phyloP scores from a whole-genome alignment of 2,329 filamentous ascomycete species.

The Pseudogymnoascus verrucosus region DNA sequence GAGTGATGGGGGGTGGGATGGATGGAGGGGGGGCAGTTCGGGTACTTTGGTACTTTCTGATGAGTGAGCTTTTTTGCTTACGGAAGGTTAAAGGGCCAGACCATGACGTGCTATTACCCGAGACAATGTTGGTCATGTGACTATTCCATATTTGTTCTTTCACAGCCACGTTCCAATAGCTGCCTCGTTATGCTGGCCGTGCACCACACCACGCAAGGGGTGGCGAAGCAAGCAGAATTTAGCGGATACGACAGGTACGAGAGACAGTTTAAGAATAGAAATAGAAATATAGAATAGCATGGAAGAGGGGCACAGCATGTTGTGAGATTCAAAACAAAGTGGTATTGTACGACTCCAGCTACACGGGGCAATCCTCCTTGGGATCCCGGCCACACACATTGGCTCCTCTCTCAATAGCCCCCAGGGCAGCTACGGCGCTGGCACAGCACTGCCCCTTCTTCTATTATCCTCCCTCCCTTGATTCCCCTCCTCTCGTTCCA shows the following conservation, averaged over 20 bases:
- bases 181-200: neutral
- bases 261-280: neutral
- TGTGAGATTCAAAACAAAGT: constrained; percentile 6
- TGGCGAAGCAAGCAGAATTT: neutral
- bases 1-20: neutral
- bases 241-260: neutral
- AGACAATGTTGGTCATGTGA: neutral
- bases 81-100: neutral
- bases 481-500: neutral
- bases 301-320: neutral
- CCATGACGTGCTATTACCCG: neutral
- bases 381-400: neutral
- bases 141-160: neutral
- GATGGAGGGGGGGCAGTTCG: neutral
- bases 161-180: neutral
- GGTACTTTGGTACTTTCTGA: constrained; percentile 5
- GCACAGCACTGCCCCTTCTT: neutral
- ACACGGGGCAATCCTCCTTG: neutral
- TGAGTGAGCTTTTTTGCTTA: constrained; percentile 3
- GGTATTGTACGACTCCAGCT: constrained; percentile 7
- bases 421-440: neutral
- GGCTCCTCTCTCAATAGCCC: neutral
- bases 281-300: neutral
- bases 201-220: neutral
- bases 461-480: neutral